These are phyloP conservation scores for Gautieria morchelliformis DNA, from an alignment of 768 basidiomycete species.

Conservation along the genomic window DNA sequence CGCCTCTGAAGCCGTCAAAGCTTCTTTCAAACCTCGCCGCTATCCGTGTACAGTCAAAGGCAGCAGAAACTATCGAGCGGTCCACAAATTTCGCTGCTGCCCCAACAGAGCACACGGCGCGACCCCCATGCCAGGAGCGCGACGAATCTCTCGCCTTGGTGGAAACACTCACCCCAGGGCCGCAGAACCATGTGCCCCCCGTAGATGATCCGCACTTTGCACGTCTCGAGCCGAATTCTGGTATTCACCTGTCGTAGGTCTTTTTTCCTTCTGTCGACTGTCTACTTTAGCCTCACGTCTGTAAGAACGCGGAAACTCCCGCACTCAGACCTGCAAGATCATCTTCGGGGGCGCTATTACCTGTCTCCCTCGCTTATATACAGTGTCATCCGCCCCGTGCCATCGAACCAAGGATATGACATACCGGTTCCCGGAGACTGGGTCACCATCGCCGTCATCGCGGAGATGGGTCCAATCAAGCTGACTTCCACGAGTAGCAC, in stretches of 20 bases:
- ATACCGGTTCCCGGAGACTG: conserved; percentile 90
- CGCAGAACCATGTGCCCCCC: conserved; percentile 61
- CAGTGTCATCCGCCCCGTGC: conserved; percentile 67
- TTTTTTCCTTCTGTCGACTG: conserved; percentile 2
- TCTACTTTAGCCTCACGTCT: not conserved
- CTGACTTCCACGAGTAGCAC: conserved; percentile 26
- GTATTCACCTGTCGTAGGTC: conserved; percentile 73
- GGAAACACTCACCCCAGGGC: conserved; percentile 71
- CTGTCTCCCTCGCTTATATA: conserved; percentile 86
- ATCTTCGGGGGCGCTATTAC: conserved; percentile 77
- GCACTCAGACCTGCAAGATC: conserved; percentile 70
- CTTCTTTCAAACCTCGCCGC: conserved; percentile 1
- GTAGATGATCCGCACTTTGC: conserved; percentile 70
- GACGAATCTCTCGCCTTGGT: conserved; percentile 64
- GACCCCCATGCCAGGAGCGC: conserved; percentile 17
- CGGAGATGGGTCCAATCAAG: conserved; percentile 75
- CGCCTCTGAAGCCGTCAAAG: not conserved
- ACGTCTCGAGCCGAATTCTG: conserved; percentile 82
- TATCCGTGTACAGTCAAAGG: not conserved
- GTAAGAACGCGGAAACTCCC: not conserved
- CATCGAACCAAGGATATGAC: conserved; percentile 66
- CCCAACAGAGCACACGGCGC: not conserved
- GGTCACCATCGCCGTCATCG: conserved; percentile 93
- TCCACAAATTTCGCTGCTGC: conserved; percentile 3
- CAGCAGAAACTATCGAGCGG: conserved; percentile 1